Percentiles rank a stretch among this genome's conserved stretches.
Conservation (phyloP, 176 grass and related monocot genomes). For the Cymbopogon citratus region DNA sequence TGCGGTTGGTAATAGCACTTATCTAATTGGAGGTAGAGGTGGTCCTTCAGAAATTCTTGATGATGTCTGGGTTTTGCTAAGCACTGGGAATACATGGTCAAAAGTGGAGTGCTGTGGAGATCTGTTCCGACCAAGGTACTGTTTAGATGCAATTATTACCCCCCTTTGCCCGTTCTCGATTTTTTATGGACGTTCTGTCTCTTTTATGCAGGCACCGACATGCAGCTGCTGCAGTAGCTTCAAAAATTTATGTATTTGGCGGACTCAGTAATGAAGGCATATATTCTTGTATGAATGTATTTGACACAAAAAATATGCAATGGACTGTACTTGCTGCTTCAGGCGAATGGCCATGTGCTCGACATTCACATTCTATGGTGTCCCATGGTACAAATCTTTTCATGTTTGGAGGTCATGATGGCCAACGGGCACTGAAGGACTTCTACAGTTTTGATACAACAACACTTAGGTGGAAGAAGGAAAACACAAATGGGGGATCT, state of each 20-base stretch:
- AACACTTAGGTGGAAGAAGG: conserved; percentile 63
- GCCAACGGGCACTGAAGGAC: conserved; percentile 58
- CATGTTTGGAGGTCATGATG: conserved; percentile 94
- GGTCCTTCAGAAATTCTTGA: conserved; percentile 81
- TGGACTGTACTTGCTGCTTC: conserved; percentile 48
- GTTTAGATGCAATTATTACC: background rate
- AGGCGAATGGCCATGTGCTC: conserved; percentile 68
- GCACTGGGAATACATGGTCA: conserved; percentile 53
- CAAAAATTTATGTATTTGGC: conserved; percentile 82
- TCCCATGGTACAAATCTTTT: conserved; percentile 50
- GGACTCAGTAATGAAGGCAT: conserved; percentile 72
- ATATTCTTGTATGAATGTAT: conserved; percentile 80
- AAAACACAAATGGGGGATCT: conserved; percentile 51
- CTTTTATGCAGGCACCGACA: conserved; percentile 66
- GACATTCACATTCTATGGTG: conserved; percentile 90
- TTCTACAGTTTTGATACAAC: conserved; percentile 75
- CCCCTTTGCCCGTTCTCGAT: background rate
- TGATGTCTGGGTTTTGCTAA: conserved; percentile 75
- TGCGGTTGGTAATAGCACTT: conserved; percentile 48
- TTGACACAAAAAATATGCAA: conserved; percentile 62
- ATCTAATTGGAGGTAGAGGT: conserved; percentile 82
- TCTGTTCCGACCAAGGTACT: conserved; percentile 62
- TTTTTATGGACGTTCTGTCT: conserved; percentile 19
- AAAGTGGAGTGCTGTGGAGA: conserved; percentile 54
- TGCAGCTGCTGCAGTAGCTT: conserved; percentile 48